Evolutionary conservation across 768 basidiomycete genomes (phyloP), one percentile per base, ranked within the genome.

Genomic region (Multifurca ochricompacta): DNA sequence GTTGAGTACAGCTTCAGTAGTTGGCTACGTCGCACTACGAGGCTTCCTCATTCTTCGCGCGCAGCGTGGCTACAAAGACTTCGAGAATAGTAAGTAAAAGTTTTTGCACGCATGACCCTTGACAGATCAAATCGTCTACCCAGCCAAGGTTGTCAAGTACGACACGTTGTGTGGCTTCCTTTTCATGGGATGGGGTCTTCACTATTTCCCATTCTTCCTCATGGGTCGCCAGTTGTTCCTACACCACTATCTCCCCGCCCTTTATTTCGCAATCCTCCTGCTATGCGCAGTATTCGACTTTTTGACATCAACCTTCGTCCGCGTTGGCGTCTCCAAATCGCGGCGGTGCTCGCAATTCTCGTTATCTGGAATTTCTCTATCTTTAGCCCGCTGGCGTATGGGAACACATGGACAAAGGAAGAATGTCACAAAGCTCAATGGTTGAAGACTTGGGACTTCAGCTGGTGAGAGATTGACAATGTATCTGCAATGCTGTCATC

Each of bases 161-260:
- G 93, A 97, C 68, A 70, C 81, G 23, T 73, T 95, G 1, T 92
- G 91, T 58, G 87, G 86, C 0, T 96, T 97, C 80, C 80, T 97
- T 53, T 86, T 91, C 73, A 68, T 91, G 30, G 93, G 91, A 43
- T 99, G 95, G 91, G 73, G 74, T 23, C 66, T 99, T 31, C 96
- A 98, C 72, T 98, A 96, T 71, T 77, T 90, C 66, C 96, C 96
- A 13, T 99, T 99, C 80, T 98, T 83, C 81, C 74, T 98, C 61
- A 98, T 98, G 95, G 73, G 79, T 39, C 91, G 96, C 19, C 96
- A 99, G 65, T 83, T 98, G 42, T 99, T 99, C 79, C 71, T 99
- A 21, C 95, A 98, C 66, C 96, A 98, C 72, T 98, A 98, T 68
- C 87, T 98, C 72, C 96, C 95, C 0, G 92, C 94, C 0, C 74